Base-by-base conservation (phyloP, 2,329 filamentous ascomycete species). In the Calonectria leucothoes region DNA sequence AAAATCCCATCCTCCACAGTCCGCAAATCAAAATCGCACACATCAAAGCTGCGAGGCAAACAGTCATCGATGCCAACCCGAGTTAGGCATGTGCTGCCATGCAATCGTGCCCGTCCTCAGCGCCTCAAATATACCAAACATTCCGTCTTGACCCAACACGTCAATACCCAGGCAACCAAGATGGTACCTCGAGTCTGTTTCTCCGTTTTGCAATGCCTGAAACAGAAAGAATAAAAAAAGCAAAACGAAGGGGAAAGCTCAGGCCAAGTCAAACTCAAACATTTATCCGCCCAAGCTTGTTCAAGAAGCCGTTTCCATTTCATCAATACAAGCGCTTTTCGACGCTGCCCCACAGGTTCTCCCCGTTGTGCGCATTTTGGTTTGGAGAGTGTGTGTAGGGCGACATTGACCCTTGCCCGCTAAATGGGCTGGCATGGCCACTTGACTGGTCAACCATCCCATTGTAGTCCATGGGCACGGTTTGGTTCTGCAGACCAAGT, bases 301-400 rank as follows among this genome's bases (percentile, higher is more conserved):
- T n/a, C 35, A 25, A 48, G 25, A 27, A 71, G 20, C 45, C 20
- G 31, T 33, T 31, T 29, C 49, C 42, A 48, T 27, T 31, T 67
- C 51, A 80, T 39, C 74, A 70, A 23, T 73, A 70, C 69, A 76
- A 68, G 17, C 72, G 77, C 52, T 76, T 74, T 49, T 81, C 78
- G 31, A 15, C 25, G 33, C 25, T 4, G 10, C 79, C 76, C 81
- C 81, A 83, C 42, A 70, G 37, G 39, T 70, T 70, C 52, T 76
- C 77, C 52, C 66, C 76, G 69, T 74, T 78, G 29, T 76, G 78
- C 64, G 74, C 70, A 66, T 81, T 79, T 55, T 80, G 73, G 52
- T 83, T 82, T 39, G 84, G 83, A 37, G 84, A 84, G 63, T 81
- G 80, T 25, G 81, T 78, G 72, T 83, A 85, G 11, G 82, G 82